Conservation (phyloP, 805 yeast genomes). For the Metschnikowia noctiluminum region DNA sequence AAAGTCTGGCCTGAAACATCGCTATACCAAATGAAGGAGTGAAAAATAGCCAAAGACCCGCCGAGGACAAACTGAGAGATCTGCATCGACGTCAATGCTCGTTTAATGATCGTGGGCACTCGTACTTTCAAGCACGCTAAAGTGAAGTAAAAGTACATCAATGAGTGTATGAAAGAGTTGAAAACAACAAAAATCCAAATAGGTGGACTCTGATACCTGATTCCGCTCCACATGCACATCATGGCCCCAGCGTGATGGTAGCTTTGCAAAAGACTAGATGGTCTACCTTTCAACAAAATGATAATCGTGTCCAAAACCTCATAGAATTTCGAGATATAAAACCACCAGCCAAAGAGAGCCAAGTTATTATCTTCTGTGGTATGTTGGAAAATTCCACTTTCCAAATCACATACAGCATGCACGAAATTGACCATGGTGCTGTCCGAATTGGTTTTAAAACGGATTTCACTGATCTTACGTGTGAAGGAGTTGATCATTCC, state of each 20-base stretch:
- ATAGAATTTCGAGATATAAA: slow-evolving; percentile 67
- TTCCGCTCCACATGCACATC: slow-evolving; percentile 80
- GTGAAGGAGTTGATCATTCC: slow-evolving; percentile 59
- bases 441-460: slow-evolving; percentile 14
- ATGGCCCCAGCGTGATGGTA: slow-evolving; percentile 81
- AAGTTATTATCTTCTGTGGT: slow-evolving; percentile 33
- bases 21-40: slow-evolving; percentile 57
- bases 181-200: slow-evolving; percentile 79
- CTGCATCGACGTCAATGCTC: slow-evolving; percentile 61
- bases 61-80: slow-evolving; percentile 67
- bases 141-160: slow-evolving; percentile 70
- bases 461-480: slow-evolving; percentile 28
- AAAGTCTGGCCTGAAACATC: slow-evolving; percentile 41
- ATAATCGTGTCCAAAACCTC: slow-evolving; percentile 69
- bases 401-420: slow-evolving; percentile 58
- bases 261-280: slow-evolving; percentile 63
- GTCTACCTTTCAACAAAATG: slow-evolving; percentile 64
- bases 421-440: slow-evolving; percentile 46
- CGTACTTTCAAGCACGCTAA: slow-evolving; percentile 55
- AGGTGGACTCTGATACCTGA: slow-evolving; percentile 66
- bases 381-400: slow-evolving; percentile 54
- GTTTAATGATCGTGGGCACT: slow-evolving; percentile 56
- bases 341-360: slow-evolving; percentile 59
- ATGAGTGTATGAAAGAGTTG: slow-evolving; percentile 73
- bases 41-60: slow-evolving; percentile 63